Base-by-base conservation (phyloP, 2,329 filamentous ascomycete species). In the Dothistroma septosporum region DNA sequence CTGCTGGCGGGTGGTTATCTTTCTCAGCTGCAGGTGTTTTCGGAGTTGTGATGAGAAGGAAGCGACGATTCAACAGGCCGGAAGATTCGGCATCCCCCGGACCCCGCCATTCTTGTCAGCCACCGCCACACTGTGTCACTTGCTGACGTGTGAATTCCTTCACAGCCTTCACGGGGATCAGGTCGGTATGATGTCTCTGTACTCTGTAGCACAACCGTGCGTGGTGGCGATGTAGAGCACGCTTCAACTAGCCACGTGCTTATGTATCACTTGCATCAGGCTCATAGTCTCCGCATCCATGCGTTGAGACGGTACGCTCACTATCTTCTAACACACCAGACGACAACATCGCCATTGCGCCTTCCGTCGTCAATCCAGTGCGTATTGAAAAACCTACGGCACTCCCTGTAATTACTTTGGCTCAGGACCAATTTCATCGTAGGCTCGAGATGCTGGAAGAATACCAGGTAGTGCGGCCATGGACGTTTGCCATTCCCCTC, bases 291-390 rank as follows among this genome's bases (percentile, higher is more conserved):
- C 24, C 24, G 24, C 24, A 28, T 6, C 24, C 24, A 28, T 28
- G 24, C 24, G 24, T 28, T 6, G 6, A 46, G 49, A 57, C 24
- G n/a, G n/a, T 52, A 16, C 28, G 16, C 49, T 10, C 21, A n/a
- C 59, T 52, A 64, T 55, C 60, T 55, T 7, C 60, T 58, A 55
- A 60, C 57, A 52, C 72, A 71, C 83, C 83, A 87, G 28, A 86
- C 83, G 21, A 87, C 72, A 33, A 88, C 80, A 73, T 87, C 85
- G n/a, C 85, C 85, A 22, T 74, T 75, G 57, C 85, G 77, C 59
- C 85, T 79, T 77, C 75, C 78, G 72, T 88, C 85, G 66, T 87
- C 85, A 70, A 87, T 85, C 75, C 80, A 86, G 61, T 82, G 81
- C 33, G 80, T 83, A 68, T 87, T 88, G 72, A 82, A 86, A 4